Conservation (phyloP, 768 basidiomycete genomes). For the Termitomyces sp. region DNA sequence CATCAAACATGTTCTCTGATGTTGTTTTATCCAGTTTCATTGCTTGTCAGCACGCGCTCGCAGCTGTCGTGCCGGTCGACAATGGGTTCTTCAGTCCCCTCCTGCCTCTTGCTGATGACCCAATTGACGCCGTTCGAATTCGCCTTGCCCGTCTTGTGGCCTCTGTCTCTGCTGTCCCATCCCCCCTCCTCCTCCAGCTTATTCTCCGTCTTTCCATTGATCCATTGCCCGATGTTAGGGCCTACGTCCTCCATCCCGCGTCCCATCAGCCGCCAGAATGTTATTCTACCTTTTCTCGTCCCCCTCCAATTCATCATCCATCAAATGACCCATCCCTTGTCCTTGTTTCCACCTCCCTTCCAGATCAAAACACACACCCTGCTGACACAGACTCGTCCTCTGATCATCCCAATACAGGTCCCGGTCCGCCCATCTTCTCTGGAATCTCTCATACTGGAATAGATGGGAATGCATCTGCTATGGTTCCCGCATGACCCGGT, state of each 20-base stretch:
- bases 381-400: background rate
- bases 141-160: slow-evolving; percentile 75
- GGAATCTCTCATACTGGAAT: slow-evolving; percentile 6
- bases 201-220: slow-evolving; percentile 50
- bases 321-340: background rate
- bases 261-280: slow-evolving; percentile 1
- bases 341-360: background rate
- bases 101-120: slow-evolving; percentile 54
- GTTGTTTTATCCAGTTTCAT: slow-evolving; percentile 51
- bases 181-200: slow-evolving; percentile 34
- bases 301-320: slow-evolving; percentile 18
- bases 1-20: slow-evolving; percentile 4
- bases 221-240: slow-evolving; percentile 55
- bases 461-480: slow-evolving; percentile 9
- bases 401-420: slow-evolving; percentile 7
- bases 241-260: slow-evolving; percentile 45
- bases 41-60: slow-evolving; percentile 65
- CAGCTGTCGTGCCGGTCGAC: slow-evolving; percentile 37
- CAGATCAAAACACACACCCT: background rate
- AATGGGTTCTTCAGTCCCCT: slow-evolving; percentile 55
- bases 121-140: slow-evolving; percentile 81
- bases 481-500: slow-evolving; percentile 12
- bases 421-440: background rate
- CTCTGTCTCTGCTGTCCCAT: slow-evolving; percentile 15
- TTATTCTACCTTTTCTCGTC: slow-evolving; percentile 35